Base-by-base conservation (phyloP, 192 early-diverging fungal species). In the Bifiguratus adelaidae region DNA sequence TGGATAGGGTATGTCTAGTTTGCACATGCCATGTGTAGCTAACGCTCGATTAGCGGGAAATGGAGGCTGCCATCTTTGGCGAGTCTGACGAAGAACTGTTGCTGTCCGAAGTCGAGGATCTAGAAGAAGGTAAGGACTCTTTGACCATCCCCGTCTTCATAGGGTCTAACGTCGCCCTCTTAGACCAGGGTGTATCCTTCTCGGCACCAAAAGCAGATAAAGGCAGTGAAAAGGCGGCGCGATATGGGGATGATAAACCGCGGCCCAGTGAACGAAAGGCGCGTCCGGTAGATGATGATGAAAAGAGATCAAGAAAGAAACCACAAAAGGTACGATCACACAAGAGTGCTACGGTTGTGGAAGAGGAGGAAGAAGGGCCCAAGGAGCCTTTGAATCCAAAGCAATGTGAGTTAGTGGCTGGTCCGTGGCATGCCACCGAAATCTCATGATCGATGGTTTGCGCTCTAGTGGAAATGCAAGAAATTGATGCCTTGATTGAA, bases 401-500 rank as follows among this genome's bases (percentile, higher is more conserved):
- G 8, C 22, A 4, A 23, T 12, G 1, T 11, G 16, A 4, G 11
- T 11, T 7, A 5, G 0, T 24, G n/a, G 3, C 13, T 44, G 12
- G 19, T 4, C 20, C 18, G 33, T 21, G 26, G 44, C 16, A 26
- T 35, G 28, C 4, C 30, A 22, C 35, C 15, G 8, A 36, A 18
- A 7, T 33, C 15, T 22, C 24, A 16, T 18, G n/a, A 5, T 52
- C 22, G 3, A 4, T 4, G n/a, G 46, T 47, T 1, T 23, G 18
- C 11, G 4, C 18, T n/a, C 13, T 40, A 58, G 61, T 51, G 19
- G 18, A 57, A 25, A 33, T 53, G 38, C 44, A 65, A 22, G 62
- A 65, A 41, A 34, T 65, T 27, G 62, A 54, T 47, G 33, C 30
- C 15, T 42, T 43, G 21, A 58, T 65, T 41, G 52, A 40, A 26